A percentile compares a stretch with the other conserved stretches of the same genome.
These are phyloP conservation scores for Amylocarpus encephaloides DNA, from an alignment of 2,329 filamentous ascomycete genomes.

Conservation along the genomic window DNA sequence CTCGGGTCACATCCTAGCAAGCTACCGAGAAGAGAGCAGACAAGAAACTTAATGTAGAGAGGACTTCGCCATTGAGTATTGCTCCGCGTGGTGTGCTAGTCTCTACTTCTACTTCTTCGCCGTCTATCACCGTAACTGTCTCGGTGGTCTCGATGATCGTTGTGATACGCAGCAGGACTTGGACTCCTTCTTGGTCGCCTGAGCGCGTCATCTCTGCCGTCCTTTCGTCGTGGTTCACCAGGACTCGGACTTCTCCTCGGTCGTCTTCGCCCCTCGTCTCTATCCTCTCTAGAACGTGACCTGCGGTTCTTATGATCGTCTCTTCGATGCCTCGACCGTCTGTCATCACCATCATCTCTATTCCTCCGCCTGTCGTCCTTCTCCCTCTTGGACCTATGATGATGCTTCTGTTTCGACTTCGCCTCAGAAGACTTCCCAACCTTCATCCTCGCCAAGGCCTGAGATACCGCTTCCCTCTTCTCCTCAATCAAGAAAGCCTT, in stretches of 20 bases:
- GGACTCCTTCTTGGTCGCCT: constrained; percentile 4
- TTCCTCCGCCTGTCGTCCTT: constrained; percentile 5
- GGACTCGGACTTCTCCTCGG: constrained; percentile 4
- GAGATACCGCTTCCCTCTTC: constrained; percentile 82
- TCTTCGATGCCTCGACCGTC: constrained; percentile 12
- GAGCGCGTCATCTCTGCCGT: constrained; percentile 4
- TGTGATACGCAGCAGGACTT: neutral
- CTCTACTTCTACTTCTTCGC: constrained; percentile 11
- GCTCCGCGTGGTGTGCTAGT: neutral
- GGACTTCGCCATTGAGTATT: too few species aligned
- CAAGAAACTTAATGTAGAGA: too few species aligned
- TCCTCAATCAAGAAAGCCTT: constrained; percentile 83
- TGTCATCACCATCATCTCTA: neutral
- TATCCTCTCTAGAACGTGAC: constrained; percentile 15
- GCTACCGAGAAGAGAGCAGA: too few species aligned
- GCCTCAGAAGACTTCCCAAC: constrained; percentile 16
- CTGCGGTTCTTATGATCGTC: constrained; percentile 16
- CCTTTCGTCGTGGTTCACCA: constrained; percentile 6
- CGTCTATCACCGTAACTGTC: constrained; percentile 9
- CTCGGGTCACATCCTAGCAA: too few species aligned
- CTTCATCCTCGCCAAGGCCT: constrained; percentile 54
- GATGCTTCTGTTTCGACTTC: constrained; percentile 25
- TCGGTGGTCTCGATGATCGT: constrained; percentile 4
- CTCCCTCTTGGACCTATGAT: constrained; percentile 14
- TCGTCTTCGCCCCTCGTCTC: constrained; percentile 3